Evolutionary conservation across 192 early-diverging fungal genomes (phyloP).

Genomic region (Backusella parvicylindrica): DNA sequence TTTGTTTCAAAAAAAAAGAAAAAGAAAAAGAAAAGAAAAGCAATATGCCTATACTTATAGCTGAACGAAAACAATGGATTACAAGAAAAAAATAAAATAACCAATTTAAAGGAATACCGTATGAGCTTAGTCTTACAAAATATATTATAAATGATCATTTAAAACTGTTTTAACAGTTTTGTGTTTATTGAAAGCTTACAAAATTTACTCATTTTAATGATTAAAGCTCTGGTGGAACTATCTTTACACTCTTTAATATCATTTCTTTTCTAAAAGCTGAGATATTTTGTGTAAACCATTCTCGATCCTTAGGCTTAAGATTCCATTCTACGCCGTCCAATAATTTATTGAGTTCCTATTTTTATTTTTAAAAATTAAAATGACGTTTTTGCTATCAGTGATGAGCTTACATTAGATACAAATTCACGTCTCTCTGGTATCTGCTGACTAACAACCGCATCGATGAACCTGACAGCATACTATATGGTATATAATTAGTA

Average conservation of each 20-base stretch:
- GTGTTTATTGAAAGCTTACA: too few relatives aligned
- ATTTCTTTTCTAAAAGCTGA: constrained; percentile 48
- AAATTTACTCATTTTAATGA: not conserved
- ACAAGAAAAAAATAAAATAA: too few relatives aligned
- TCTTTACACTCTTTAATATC: constrained; percentile 11
- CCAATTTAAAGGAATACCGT: too few relatives aligned
- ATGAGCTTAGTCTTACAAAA: too few relatives aligned
- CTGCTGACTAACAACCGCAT: constrained; percentile 51
- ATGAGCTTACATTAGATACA: constrained; percentile 28
- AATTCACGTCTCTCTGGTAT: constrained; percentile 38
- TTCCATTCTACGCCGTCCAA: constrained; percentile 60
- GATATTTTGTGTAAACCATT: constrained; percentile 66
- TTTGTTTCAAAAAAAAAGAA: too few relatives aligned
- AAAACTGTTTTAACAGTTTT: too few relatives aligned
- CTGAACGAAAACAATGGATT: too few relatives aligned
- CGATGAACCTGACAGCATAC: constrained; percentile 51
- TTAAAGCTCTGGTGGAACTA: constrained; percentile 18
- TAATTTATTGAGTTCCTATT: constrained; percentile 42
- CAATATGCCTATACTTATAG: too few relatives aligned
- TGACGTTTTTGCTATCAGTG: not conserved
- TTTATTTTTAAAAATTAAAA: not conserved
- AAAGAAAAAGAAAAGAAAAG: too few relatives aligned
- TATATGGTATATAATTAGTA: not conserved
- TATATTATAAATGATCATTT: too few relatives aligned
- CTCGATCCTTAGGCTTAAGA: constrained; percentile 49